Base-by-base conservation (phyloP, 2,329 filamentous ascomycete species). In the Trichoderma aggressivum region DNA sequence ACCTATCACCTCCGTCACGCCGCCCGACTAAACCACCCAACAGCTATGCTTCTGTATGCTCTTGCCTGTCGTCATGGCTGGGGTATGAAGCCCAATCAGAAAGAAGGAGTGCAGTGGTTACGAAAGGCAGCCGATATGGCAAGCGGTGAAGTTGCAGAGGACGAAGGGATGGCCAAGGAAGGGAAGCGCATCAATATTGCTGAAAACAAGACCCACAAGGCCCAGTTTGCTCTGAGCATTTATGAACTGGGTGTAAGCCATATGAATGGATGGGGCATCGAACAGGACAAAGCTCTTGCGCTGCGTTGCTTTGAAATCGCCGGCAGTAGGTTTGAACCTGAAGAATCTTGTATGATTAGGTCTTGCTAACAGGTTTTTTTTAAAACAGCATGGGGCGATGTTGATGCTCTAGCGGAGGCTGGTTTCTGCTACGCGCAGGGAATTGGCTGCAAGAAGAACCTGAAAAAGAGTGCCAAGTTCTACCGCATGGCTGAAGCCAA, bases 241-340 rank as follows among this genome's bases (percentile, higher is more conserved):
- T 99, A 99, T 76, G 96, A 99, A 82, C 86, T 99, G 28, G 96
- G 96, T 4, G 94, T 98, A 30, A 97, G 94, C 79, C 95, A 98
- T 79, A 94, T 98, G 89, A 98, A 99, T 76, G 96, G 96, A 6
- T 99, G 96, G 96, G 96, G 96, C 18, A 97, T 97, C 50, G 90
- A 95, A 75, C 94, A 97, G 81, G 96, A 99, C 79, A 97, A 96
- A 80, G 83, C 88, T 6, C 86, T 98, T 72, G 96, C 94, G 0
- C 82, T 99, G 77, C 88, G 94, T 67, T 99, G 96, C 79, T 99
- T 98, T 79, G 96, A 99, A 80, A 97, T 98, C 76, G 96, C 96
- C 55, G 95, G 93, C 66, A 92, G 89, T 91, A 83, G 85, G 89
- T 86, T 53, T 36, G 16, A 32, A 24, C 28, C 18, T 11, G 18